Conservation (phyloP, 2,329 filamentous ascomycete genomes). For the Scedosporium apiospermum region DNA sequence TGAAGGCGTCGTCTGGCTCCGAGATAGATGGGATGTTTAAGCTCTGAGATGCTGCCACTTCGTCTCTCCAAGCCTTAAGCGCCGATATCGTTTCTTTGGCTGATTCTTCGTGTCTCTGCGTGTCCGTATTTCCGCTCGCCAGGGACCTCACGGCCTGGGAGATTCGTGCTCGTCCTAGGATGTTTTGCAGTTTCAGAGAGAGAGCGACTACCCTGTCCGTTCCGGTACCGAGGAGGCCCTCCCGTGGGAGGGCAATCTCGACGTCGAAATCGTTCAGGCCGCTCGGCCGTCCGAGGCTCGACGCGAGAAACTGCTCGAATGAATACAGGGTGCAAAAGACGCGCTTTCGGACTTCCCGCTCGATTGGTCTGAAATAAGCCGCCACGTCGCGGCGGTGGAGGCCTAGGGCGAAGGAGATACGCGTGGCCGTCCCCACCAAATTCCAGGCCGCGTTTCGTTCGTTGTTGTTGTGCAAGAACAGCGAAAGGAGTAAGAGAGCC, state of each 20-base stretch:
- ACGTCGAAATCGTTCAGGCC: conserved; percentile 25
- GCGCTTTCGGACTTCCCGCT: conserved; percentile 23
- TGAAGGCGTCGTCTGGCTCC: conserved; percentile 8
- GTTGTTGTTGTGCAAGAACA: conserved; percentile 28
- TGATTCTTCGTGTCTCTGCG: not conserved
- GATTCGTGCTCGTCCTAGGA: conserved; percentile 17
- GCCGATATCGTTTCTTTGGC: conserved; percentile 14
- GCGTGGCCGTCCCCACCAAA: conserved; percentile 20
- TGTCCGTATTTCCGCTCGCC: conserved; percentile 4
- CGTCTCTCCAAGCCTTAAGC: conserved; percentile 16
- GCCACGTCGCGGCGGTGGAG: conserved; percentile 21
- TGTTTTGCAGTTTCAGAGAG: conserved; percentile 21
- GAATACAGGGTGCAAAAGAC: conserved; percentile 27
- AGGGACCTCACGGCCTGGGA: conserved; percentile 9
- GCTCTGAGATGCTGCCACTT: conserved; percentile 12
- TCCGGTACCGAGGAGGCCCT: conserved; percentile 17
- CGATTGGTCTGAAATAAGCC: conserved; percentile 20
- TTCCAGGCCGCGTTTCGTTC: conserved; percentile 28
- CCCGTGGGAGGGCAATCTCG: conserved; percentile 19
- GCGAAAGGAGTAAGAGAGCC: conserved; percentile 20
- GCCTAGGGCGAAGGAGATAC: conserved; percentile 21
- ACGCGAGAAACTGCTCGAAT: conserved; percentile 26
- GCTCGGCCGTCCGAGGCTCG: conserved; percentile 24
- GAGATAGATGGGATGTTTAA: conserved; percentile 15
- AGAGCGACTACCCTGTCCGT: conserved; percentile 19